Conservation (phyloP, 495 filamentous ascomycete genomes). For the Aspergillus bertholletiae region DNA sequence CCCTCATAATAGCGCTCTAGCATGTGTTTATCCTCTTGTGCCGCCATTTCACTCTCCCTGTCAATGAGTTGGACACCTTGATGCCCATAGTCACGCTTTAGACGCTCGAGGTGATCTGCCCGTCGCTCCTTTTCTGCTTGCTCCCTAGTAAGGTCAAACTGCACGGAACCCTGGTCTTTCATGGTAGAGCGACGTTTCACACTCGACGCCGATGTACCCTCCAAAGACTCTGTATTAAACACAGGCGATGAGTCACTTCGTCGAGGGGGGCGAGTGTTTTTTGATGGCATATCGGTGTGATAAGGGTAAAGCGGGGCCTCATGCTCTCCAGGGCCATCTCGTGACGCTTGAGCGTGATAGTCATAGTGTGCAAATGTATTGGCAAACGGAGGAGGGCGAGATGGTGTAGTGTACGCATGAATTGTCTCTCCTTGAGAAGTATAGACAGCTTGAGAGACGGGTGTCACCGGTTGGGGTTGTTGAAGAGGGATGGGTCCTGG, state of each 20-base stretch:
- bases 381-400: slow-evolving; percentile 29
- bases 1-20: slow-evolving; percentile 9
- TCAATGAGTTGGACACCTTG: slow-evolving; percentile 34
- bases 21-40: slow-evolving; percentile 13
- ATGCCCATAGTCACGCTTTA: slow-evolving; percentile 21
- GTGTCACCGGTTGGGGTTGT: slow-evolving; percentile 54
- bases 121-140: slow-evolving; percentile 43
- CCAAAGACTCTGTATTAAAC: slow-evolving; percentile 20
- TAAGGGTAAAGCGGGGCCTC: not conserved
- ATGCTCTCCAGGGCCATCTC: slow-evolving; percentile 19
- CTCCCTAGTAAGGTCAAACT: slow-evolving; percentile 47
- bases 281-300: not conserved
- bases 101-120: slow-evolving; percentile 28
- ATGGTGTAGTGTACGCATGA: slow-evolving; percentile 32
- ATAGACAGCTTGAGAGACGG: slow-evolving; percentile 54
- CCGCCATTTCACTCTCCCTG: slow-evolving; percentile 21
- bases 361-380: slow-evolving; percentile 24
- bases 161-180: slow-evolving; percentile 45
- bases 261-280: slow-evolving; percentile 10
- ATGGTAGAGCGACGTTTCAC: slow-evolving; percentile 35
- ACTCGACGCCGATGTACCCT: slow-evolving; percentile 13
- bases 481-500: slow-evolving; percentile 53
- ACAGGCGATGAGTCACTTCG: slow-evolving; percentile 37
- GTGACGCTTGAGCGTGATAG: slow-evolving; percentile 19
- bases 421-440: slow-evolving; percentile 37